These are phyloP conservation scores for Mycocentrospora acerina DNA, from an alignment of 2,329 filamentous ascomycete species.

Conservation along the genomic window DNA sequence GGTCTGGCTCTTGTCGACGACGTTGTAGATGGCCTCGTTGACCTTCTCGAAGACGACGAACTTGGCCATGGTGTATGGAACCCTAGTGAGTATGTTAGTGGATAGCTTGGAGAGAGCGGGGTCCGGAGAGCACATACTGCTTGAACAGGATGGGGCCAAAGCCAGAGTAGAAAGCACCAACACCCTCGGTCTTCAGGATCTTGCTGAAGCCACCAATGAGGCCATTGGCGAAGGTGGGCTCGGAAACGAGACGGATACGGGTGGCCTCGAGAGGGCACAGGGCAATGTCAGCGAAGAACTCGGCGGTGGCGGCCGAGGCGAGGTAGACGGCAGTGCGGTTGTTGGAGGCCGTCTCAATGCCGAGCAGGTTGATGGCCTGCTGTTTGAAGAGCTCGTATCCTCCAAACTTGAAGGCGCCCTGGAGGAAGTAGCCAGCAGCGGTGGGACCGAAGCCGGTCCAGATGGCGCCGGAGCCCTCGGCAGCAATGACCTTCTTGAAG, in stretches of 20 bases:
- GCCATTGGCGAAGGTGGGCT: conserved; percentile 81
- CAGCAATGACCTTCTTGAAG: conserved; percentile 76
- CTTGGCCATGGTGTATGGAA: conserved; percentile 93
- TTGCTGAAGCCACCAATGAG: conserved; percentile 78
- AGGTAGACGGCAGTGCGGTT: conserved; percentile 83
- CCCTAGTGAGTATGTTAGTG: conserved; percentile 52
- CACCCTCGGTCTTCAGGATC: conserved; percentile 79
- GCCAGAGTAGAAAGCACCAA: conserved; percentile 86
- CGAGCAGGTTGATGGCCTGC: conserved; percentile 78
- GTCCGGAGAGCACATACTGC: conserved; percentile 32
- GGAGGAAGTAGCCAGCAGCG: conserved; percentile 88
- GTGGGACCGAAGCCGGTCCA: conserved; percentile 84
- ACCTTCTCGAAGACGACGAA: conserved; percentile 94
- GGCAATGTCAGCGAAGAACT: conserved; percentile 74
- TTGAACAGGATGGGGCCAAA: conserved; percentile 64
- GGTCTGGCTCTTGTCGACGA: conserved; percentile 69
- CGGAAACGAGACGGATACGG: conserved; percentile 88
- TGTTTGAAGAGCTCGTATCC: conserved; percentile 97
- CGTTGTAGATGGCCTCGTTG: conserved; percentile 69
- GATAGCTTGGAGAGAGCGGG: neutral
- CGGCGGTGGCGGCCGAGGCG: conserved; percentile 61
- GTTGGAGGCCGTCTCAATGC: conserved; percentile 66
- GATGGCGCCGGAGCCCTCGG: conserved; percentile 83
- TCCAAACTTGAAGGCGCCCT: conserved; percentile 91
- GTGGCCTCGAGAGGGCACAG: conserved; percentile 91